These are phyloP conservation scores for Lactifluus pinguis DNA, from an alignment of 768 basidiomycete species.

Conservation along the genomic window DNA sequence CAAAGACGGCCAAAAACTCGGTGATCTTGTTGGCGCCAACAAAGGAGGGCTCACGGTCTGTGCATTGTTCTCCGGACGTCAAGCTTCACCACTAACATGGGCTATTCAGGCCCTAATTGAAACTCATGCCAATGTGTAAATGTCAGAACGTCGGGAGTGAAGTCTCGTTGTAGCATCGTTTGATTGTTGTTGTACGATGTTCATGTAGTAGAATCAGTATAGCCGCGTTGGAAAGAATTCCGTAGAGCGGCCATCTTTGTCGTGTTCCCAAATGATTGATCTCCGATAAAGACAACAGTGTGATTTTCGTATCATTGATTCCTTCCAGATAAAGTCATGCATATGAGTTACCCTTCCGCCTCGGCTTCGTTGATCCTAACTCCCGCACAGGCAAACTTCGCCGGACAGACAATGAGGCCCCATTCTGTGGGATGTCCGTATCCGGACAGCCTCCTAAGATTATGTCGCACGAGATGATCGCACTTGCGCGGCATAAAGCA, in stretches of 20 bases:
- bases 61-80: neutral
- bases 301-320: no score
- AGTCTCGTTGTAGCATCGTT: neutral
- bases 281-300: no score
- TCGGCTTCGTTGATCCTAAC: neutral
- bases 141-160: neutral
- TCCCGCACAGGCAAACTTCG: neutral
- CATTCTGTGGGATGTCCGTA: constrained; percentile 11
- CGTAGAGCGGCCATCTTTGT: no score
- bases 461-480: constrained; percentile 48
- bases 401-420: neutral
- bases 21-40: constrained; percentile 41
- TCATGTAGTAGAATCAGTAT: neutral
- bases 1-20: constrained; percentile 30
- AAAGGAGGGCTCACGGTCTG: constrained; percentile 34
- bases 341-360: neutral
- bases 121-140: neutral
- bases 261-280: no score
- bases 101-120: neutral
- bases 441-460: neutral
- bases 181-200: neutral
- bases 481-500: constrained; percentile 61
- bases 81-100: neutral
- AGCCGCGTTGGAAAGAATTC: no score
- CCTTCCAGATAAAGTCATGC: neutral